Evolutionary conservation across 2,329 filamentous ascomycete genomes (phyloP).

Genomic region (Domatiomyces catenatus): DNA sequence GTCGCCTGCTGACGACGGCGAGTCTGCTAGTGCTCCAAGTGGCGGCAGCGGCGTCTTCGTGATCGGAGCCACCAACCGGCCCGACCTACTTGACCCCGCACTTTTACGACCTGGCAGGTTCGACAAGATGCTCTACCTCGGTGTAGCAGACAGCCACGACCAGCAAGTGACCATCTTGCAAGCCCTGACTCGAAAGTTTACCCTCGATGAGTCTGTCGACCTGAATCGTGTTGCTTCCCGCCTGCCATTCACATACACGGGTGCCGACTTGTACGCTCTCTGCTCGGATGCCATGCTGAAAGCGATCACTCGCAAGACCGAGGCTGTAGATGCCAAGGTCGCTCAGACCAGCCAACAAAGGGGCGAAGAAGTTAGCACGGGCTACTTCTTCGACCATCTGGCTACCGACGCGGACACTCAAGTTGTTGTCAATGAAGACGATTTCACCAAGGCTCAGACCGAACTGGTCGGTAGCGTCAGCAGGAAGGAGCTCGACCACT

Average conservation of each 20-base stretch:
- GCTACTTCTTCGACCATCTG: slow-evolving; percentile 90
- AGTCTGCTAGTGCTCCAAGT: slow-evolving; percentile 33
- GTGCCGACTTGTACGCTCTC: slow-evolving; percentile 90
- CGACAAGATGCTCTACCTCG: slow-evolving; percentile 96
- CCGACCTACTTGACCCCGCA: slow-evolving; percentile 82
- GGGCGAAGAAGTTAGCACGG: slow-evolving; percentile 53
- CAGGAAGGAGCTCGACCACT: slow-evolving; percentile 79
- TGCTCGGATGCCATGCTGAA: slow-evolving; percentile 99
- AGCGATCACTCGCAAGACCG: slow-evolving; percentile 81
- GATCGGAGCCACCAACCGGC: slow-evolving; percentile 88
- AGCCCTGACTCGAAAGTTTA: slow-evolving; percentile 88
- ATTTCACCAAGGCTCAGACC: slow-evolving; percentile 65
- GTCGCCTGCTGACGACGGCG: slow-evolving; percentile 39
- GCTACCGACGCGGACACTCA: slow-evolving; percentile 68
- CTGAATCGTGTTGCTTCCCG: slow-evolving; percentile 56
- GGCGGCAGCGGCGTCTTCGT: slow-evolving; percentile 63
- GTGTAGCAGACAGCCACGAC: slow-evolving; percentile 89
- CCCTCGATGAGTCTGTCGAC: slow-evolving; percentile 62
- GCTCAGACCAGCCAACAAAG: slow-evolving; percentile 35
- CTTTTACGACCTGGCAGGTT: slow-evolving; percentile 80
- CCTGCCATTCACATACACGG: slow-evolving; percentile 90
- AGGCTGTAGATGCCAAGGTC: slow-evolving; percentile 70
- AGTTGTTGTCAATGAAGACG: slow-evolving; percentile 76
- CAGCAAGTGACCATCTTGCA: slow-evolving; percentile 92
- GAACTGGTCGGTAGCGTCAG: slow-evolving; percentile 92